Evolutionary conservation across 2,329 filamentous ascomycete species (phyloP), one percentile per base, ranked within the genome.

Genomic region (Epichloe sp.): DNA sequence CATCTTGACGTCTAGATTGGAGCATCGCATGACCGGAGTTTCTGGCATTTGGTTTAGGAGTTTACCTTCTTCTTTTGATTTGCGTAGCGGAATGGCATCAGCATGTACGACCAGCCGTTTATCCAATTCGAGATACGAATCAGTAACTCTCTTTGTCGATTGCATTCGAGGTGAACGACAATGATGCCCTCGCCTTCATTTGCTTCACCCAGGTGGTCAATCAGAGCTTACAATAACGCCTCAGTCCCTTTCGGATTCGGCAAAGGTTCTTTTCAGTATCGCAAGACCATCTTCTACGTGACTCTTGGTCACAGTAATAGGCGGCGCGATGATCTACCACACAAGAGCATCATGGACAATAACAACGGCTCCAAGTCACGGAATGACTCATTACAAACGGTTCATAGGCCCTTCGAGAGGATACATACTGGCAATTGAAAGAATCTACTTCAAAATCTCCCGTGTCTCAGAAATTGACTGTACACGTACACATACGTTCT

Each of bases 401-500:
- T 31, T 31, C 8, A 31, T 31, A 82, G 66, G 36, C 72, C 80
- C 6, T n/a, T 38, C 14, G 4, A 38, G 36, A 38, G n/a, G 36
- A n/a, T 38, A n/a, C 8, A 38, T 2, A 38, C 36, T n/a, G 12
- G 40, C n/a, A 41, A 41, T 17, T 5, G n/a, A 15, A 21, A 41
- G n/a, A 11, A 7, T n/a, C 7, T 11, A 11, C 17, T 41, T 17
- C 10, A 11, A 41, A 41, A 4, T 10, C 4, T 19, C 17, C 17
- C 4, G 17, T 41, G 15, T 41, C n/a, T 8, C 2, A 10, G 3
- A 17, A 41, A 17, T 17, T 41, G 17, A 21, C 15, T 11, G 2
- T 31, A 31, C 26, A 31, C 26, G 17, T 41, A 17, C 38, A 41
- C n/a, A 36, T 11, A 51, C 50, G 48, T 57, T 3, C 49, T 59